Base-by-base conservation (phyloP, 129 eudicot species). In the Heracleum sosnowskyi region DNA sequence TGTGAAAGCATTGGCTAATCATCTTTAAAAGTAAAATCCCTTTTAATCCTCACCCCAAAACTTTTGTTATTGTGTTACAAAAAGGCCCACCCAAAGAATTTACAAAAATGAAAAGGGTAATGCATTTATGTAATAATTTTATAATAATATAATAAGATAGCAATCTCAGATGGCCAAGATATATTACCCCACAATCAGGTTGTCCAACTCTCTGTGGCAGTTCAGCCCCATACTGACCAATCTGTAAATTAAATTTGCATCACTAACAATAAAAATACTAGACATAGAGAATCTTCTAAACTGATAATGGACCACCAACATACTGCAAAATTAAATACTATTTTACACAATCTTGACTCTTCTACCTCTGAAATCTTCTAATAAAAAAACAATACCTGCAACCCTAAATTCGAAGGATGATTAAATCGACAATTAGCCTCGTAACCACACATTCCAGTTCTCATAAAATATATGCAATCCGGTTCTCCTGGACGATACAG, bases 401-500 rank as follows among this genome's bases (percentile, higher is more conserved):
- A 84, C 66, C 88, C 87, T 79, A 79, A 80, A 86, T 79, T 77
- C 77, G 88, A 69, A 47, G 98, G 98, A 81, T 94, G 98, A 81
- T 94, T 94, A 73, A 89, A 94, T 76, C 96, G 88, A 60, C 98
- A 94, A 81, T 79, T 88, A 75, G 79, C 82, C 60, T 96, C 98
- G 84, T 91, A 93, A 12, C 96, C 93, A 81, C 98, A 93, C 57
- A 71, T 46, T 55, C 98, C 98, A 77, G 89, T 91, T 82, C 92
- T 87, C 82, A 93, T 6, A 72, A 85, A 93, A 79, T 79, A 88
- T 74, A 88, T 82, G 76, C 98, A 93, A 82, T 93, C 92, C 0
- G 98, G 98, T 78, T 93, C 97, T 29, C 97, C 97, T 0, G 96
- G 98, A 24, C 98, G 89, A 82, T 88, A 96, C 11, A 97, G 98